Evolutionary conservation across 345 rosid genomes (phyloP).

Genomic region (Gossypium ekmanianum): DNA sequence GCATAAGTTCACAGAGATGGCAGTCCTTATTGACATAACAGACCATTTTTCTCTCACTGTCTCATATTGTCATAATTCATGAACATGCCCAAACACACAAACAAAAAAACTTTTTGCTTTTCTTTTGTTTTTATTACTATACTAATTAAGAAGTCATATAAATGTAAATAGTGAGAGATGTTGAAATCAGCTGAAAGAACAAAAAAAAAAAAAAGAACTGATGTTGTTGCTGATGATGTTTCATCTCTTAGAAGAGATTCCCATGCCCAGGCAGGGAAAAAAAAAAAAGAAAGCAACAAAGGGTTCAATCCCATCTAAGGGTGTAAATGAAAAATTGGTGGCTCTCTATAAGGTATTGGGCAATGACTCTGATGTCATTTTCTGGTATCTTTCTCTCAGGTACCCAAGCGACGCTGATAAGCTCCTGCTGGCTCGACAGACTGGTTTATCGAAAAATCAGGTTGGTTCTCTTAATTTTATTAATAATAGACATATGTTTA

Average conservation of each 20-base stretch:
- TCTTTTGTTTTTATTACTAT: conserved; percentile 10
- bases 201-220: not conserved
- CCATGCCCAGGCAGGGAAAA: conserved; percentile 63
- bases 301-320: conserved; percentile 17
- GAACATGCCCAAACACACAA: not conserved
- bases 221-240: conserved; percentile 19
- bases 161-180: conserved; percentile 15
- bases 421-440: conserved; percentile 97
- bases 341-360: conserved; percentile 32
- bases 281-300: conserved; percentile 16
- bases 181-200: conserved; percentile 22
- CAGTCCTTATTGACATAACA: not conserved
- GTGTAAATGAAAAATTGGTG: not conserved
- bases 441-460: conserved; percentile 98
- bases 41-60: conserved; percentile 7
- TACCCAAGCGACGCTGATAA: conserved; percentile 99
- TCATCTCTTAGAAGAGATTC: conserved; percentile 47
- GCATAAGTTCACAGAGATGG: conserved; percentile 6
- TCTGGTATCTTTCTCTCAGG: conserved; percentile 92
- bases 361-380: conserved; percentile 59
- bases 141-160: not conserved
- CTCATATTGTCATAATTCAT: not conserved
- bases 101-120: not conserved
- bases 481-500: too few species aligned
- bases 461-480: conserved; percentile 24